Evolutionary conservation across 2,329 filamentous ascomycete genomes (phyloP), one percentile per base, ranked within the genome.

Genomic region (Aspergillus viridinutans): DNA sequence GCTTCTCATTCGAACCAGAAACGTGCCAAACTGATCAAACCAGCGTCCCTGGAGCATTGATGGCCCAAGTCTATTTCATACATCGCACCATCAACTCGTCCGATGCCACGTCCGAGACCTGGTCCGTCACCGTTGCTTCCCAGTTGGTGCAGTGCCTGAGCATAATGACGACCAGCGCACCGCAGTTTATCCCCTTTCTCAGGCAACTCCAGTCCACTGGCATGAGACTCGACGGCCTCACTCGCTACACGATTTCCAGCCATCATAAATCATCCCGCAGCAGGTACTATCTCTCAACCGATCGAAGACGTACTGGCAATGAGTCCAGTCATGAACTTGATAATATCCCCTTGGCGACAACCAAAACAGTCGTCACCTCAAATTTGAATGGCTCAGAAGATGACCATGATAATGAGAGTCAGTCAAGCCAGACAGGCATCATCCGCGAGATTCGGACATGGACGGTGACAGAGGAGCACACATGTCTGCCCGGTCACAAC

Each of bases 131-230:
- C 0, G 45, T 69, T 17, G 57, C 56, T 0, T 61, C 61, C 1
- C 60, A 66, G 48, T 50, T 65, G 40, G 53, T 61, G 3, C 66
- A 67, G 52, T 56, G 53, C 17, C 45, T 69, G n/a, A 69, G 67
- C 54, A 69, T 71, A 8, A 55, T 71, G 23, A 69, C 67, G 5
- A 62, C 68, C 3, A 70, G 69, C 26, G 58, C 67, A 5, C 67
- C 69, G 2, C 68, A 70, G 43, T 67, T 72, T 57, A 71, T 70
- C 23, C 66, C 66, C 0, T 69, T 72, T 54, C 55, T 71, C n/a
- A 64, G 68, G 20, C 67, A 61, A 10, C 61, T 72, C 6, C 67
- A 64, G 26, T 70, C 69, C 17, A 64, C 65, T 1, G 67, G 68
- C 38, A 68, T 72, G 66, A 58, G 61, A 3, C 49, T 69, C 8